A percentile compares a stretch with the other conserved stretches of the same genome.
Conservation (phyloP, 169 alveolate species). For the Eimeria falciformis region DNA sequence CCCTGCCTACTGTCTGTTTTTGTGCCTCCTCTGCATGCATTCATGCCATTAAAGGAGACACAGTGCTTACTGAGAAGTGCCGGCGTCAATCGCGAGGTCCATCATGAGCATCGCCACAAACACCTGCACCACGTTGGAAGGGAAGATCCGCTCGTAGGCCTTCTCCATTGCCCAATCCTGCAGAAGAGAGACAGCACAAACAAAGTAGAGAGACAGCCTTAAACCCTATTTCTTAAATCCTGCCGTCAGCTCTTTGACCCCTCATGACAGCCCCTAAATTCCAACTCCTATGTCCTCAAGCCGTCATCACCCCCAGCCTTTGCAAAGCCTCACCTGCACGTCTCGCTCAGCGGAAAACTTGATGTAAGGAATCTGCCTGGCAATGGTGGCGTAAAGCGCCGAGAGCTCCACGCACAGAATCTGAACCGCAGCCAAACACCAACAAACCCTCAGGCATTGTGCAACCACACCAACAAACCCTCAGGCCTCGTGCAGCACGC, state of each 20-base stretch:
- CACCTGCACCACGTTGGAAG: neutral
- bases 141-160: slow-evolving; percentile 45
- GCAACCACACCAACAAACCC: too few relatives aligned
- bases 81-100: slow-evolving; percentile 73
- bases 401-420: slow-evolving; percentile 65
- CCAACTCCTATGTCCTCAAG: too few relatives aligned
- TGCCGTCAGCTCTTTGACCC: too few relatives aligned
- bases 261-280: too few relatives aligned
- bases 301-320: neutral
- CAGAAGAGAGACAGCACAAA: neutral
- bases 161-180: slow-evolving; percentile 52
- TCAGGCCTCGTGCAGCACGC: too few relatives aligned
- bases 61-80: slow-evolving; percentile 61
- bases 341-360: slow-evolving; percentile 41
- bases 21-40: neutral
- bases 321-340: slow-evolving; percentile 33
- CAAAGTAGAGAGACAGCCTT: neutral
- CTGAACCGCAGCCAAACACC: neutral
- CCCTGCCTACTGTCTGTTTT: neutral
- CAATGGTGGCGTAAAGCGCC: slow-evolving; percentile 36
- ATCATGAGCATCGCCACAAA: slow-evolving; percentile 70
- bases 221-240: too few relatives aligned
- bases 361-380: slow-evolving; percentile 60
- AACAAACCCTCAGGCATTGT: too few relatives aligned
- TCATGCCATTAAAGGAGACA: neutral